A percentile compares a stretch with the other conserved stretches of the same genome.
Evolutionary conservation across 1,284 basidiomycete genomes (phyloP).

Genomic region (Meripilus lineatus): DNA sequence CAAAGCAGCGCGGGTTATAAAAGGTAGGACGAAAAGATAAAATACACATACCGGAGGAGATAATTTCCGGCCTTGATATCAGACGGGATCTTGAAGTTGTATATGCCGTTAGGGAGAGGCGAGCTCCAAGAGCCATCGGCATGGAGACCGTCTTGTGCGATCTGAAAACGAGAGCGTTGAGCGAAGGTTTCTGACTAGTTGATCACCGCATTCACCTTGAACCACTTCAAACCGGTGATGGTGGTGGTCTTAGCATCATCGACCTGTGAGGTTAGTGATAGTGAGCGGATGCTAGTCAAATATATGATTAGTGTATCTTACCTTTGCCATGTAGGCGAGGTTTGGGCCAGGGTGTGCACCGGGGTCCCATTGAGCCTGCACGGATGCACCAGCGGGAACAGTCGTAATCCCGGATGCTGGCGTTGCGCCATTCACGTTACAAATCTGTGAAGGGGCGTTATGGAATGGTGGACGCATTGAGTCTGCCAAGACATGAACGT

Average conservation of each 20-base stretch:
- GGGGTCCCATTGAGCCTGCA: constrained; percentile 55
- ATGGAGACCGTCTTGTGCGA: constrained; percentile 39
- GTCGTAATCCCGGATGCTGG: constrained; percentile 44
- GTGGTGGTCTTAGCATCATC: constrained; percentile 39
- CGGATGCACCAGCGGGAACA: constrained; percentile 43
- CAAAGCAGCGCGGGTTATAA: too few relatives aligned
- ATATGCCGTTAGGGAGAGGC: constrained; percentile 48
- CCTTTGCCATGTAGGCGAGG: constrained; percentile 24
- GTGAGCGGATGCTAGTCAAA: too few relatives aligned
- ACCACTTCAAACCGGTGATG: constrained; percentile 40
- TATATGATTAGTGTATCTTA: too few relatives aligned
- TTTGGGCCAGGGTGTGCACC: constrained; percentile 36
- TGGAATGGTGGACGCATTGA: too few relatives aligned
- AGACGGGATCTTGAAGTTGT: constrained; percentile 44
- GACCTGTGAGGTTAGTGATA: constrained; percentile 40
- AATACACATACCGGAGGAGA: constrained; percentile 37
- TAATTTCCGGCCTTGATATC: constrained; percentile 48
- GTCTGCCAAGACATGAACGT: too few relatives aligned
- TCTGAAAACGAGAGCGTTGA: constrained; percentile 15
- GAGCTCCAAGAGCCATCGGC: constrained; percentile 38
- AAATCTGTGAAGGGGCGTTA: too few relatives aligned
- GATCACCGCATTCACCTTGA: constrained; percentile 35
- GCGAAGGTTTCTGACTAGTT: background rate
- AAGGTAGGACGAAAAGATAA: constrained; percentile 1
- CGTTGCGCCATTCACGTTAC: constrained; percentile 22